phyloP scores from a whole-genome alignment of 257 asterid species.

The Lycium barbarum region DNA sequence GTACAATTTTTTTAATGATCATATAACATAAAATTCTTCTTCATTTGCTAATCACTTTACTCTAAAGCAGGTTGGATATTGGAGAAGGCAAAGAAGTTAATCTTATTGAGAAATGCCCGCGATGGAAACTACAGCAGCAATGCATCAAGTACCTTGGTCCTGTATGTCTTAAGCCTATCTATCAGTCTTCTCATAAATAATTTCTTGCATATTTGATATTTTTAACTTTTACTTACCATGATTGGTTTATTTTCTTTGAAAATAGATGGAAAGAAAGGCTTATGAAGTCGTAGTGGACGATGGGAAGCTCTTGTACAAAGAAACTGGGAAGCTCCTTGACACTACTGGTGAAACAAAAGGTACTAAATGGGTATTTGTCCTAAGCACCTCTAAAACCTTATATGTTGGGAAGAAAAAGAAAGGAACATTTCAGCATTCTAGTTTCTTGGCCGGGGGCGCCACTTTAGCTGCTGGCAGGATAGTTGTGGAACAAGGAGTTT shows the following conservation, averaged over 20 bases:
- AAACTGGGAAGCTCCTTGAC: constrained; percentile 55
- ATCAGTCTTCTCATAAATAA: not conserved
- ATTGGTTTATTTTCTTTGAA: constrained; percentile 1
- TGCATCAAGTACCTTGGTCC: constrained; percentile 80
- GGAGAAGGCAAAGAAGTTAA: constrained; percentile 76
- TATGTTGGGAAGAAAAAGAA: constrained; percentile 65
- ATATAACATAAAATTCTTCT: not conserved
- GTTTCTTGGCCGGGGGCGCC: constrained; percentile 78
- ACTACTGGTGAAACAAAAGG: constrained; percentile 48
- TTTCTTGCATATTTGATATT: not conserved
- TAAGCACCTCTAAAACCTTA: constrained; percentile 54
- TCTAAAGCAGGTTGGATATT: constrained; percentile 57
- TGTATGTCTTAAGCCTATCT: constrained; percentile 38
- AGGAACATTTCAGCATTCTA: constrained; percentile 73
- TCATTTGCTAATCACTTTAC: constrained; percentile 15
- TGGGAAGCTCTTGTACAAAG: constrained; percentile 62
- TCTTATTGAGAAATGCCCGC: constrained; percentile 61
- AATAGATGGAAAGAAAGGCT: constrained; percentile 64
- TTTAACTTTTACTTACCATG: not conserved
- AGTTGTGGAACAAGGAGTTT: constrained; percentile 58
- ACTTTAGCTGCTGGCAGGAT: constrained; percentile 73
- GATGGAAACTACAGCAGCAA: constrained; percentile 70
- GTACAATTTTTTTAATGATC: not conserved
- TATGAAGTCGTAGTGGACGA: constrained; percentile 56
- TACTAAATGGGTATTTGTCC: constrained; percentile 67